Evolutionary conservation across 2,329 filamentous ascomycete species (phyloP).

Genomic region (Penicillium sp.): DNA sequence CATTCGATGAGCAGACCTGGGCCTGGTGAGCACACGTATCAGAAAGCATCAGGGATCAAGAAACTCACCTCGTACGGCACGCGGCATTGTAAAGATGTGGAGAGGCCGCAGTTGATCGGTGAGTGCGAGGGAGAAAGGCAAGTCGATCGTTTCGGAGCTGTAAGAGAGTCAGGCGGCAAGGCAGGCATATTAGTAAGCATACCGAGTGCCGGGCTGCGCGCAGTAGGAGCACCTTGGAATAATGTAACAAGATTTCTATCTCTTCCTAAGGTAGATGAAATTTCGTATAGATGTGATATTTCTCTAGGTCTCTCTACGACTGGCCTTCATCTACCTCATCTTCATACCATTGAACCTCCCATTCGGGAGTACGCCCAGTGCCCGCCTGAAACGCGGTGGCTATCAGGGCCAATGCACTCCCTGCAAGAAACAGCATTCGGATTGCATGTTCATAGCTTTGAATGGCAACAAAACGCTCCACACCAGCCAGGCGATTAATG

Average conservation of each 20-base stretch:
- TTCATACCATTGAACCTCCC: constrained; percentile 3
- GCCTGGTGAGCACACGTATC: background rate
- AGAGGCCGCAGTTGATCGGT: background rate
- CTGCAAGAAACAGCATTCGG: constrained; percentile 57
- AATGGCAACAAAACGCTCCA: constrained; percentile 57
- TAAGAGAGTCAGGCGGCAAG: constrained; percentile 17
- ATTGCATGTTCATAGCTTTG: constrained; percentile 60
- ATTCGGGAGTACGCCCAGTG: constrained; percentile 58
- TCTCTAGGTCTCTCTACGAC: background rate
- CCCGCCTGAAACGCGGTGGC: constrained; percentile 61
- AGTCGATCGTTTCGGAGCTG: background rate
- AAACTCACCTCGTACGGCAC: constrained; percentile 44
- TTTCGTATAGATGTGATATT: no score
- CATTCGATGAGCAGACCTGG: constrained; percentile 53
- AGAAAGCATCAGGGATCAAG: background rate
- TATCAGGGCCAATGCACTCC: constrained; percentile 52
- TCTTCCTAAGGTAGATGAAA: no score
- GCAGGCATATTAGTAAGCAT: constrained; percentile 8
- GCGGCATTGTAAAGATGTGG: constrained; percentile 38
- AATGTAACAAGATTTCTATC: no score
- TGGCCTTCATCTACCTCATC: background rate
- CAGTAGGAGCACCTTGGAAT: no score
- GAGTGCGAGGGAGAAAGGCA: background rate
- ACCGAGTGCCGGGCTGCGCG: no score
- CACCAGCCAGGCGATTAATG: constrained; percentile 54